Percentiles rank a stretch among this genome's conserved stretches.
Evolutionary conservation across 2,329 filamentous ascomycete genomes (phyloP).

Genomic region (Phyllosticta capitalensis): DNA sequence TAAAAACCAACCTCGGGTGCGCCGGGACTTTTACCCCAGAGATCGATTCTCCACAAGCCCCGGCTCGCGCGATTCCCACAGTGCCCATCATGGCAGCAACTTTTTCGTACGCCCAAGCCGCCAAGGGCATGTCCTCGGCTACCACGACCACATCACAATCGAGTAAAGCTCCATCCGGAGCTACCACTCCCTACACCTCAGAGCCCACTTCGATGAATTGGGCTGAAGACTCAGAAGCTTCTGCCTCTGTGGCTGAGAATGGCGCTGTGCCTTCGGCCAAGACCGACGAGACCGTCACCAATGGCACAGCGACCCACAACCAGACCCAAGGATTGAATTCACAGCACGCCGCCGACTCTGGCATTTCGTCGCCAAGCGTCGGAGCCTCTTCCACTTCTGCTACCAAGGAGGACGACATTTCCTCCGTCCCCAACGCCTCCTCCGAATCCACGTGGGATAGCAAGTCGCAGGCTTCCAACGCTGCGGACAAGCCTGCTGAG

Average conservation of each 20-base stretch:
- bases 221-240: slow-evolving; percentile 40
- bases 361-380: slow-evolving; percentile 44
- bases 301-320: slow-evolving; percentile 14
- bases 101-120: slow-evolving; percentile 94
- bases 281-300: slow-evolving; percentile 16
- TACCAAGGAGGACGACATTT: slow-evolving; percentile 51
- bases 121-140: slow-evolving; percentile 60
- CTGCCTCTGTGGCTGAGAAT: slow-evolving; percentile 19
- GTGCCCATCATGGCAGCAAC: slow-evolving; percentile 29
- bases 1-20: not conserved
- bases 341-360: slow-evolving; percentile 17
- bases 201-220: slow-evolving; percentile 31
- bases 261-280: slow-evolving; percentile 17
- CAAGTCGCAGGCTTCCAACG: slow-evolving; percentile 53
- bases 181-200: slow-evolving; percentile 32
- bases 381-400: slow-evolving; percentile 43
- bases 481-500: slow-evolving; percentile 51
- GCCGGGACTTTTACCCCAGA: not conserved
- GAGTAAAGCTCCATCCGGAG: slow-evolving; percentile 36
- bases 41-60: slow-evolving; percentile 5
- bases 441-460: slow-evolving; percentile 60
- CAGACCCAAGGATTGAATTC: slow-evolving; percentile 13
- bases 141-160: slow-evolving; percentile 35
- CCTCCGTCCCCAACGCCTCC: slow-evolving; percentile 52
- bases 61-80: slow-evolving; percentile 1